Evolutionary conservation across 2,329 filamentous ascomycete species (phyloP).

Genomic region (Neonectria ditissima): DNA sequence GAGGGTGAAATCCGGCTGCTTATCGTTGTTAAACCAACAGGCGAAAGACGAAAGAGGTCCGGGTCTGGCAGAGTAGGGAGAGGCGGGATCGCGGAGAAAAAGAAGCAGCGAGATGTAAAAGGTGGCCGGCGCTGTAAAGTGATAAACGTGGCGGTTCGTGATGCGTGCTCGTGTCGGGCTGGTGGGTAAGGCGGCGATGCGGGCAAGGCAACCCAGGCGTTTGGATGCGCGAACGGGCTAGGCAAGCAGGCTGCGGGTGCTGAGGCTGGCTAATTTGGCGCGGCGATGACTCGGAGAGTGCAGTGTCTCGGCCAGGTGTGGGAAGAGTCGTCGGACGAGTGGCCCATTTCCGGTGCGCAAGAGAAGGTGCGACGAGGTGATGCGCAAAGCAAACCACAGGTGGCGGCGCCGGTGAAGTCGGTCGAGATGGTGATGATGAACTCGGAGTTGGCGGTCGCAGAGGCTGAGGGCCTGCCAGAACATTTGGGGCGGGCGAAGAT

Average conservation of each 20-base stretch:
- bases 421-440: slow-evolving; percentile 34
- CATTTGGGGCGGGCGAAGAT: slow-evolving; percentile 37
- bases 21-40: slow-evolving; percentile 12
- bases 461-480: slow-evolving; percentile 36
- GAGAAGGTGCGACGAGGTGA: slow-evolving; percentile 13
- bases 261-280: slow-evolving; percentile 4
- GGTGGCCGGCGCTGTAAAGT: not conserved
- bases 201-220: slow-evolving; percentile 13
- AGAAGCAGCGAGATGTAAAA: not conserved
- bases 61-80: slow-evolving; percentile 8
- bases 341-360: slow-evolving; percentile 35
- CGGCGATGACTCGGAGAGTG: slow-evolving; percentile 15
- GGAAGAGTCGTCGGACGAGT: slow-evolving; percentile 21
- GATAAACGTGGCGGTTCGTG: not conserved
- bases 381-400: slow-evolving; percentile 27
- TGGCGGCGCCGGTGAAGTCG: slow-evolving; percentile 24
- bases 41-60: slow-evolving; percentile 7
- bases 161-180: not conserved
- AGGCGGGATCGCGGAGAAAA: slow-evolving; percentile 10
- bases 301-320: slow-evolving; percentile 34
- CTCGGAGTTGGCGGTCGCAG: slow-evolving; percentile 36
- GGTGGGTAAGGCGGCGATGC: slow-evolving; percentile 9
- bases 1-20: not conserved
- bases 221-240: slow-evolving; percentile 20
- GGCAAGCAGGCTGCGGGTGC: not conserved